Evolutionary conservation across 2,329 filamentous ascomycete genomes (phyloP).

Genomic region (Xylariaceae sp.): DNA sequence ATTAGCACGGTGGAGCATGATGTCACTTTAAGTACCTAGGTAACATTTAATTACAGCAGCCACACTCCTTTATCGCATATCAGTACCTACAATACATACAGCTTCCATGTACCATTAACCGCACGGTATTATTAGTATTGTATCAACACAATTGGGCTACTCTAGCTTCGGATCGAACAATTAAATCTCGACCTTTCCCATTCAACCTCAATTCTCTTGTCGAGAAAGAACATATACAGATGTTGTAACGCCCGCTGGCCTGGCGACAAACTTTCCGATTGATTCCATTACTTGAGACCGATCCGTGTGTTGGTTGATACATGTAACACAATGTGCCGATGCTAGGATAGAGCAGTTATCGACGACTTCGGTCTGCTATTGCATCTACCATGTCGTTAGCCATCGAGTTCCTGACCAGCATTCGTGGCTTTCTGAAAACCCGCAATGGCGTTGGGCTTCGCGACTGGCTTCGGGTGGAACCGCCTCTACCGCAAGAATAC

Average conservation of each 20-base stretch:
- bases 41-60: too few species aligned
- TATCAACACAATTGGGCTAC: too few species aligned
- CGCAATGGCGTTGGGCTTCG: constrained; percentile 71
- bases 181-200: not conserved
- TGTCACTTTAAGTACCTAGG: constrained; percentile 3
- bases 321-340: constrained; percentile 19
- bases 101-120: too few species aligned
- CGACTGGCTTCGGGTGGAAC: constrained; percentile 77
- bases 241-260: not conserved
- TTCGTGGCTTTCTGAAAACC: constrained; percentile 66
- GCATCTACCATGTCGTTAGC: constrained; percentile 63
- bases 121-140: too few species aligned
- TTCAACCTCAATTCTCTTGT: not conserved
- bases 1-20: constrained; percentile 4
- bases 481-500: constrained; percentile 72
- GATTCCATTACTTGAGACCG: not conserved
- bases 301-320: not conserved
- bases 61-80: too few species aligned
- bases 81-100: too few species aligned
- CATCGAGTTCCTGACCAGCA: constrained; percentile 70
- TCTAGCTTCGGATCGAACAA: not conserved
- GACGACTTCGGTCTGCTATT: constrained; percentile 3
- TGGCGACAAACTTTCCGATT: not conserved
- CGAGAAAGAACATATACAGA: not conserved
- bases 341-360: constrained; percentile 2